Conservation (phyloP, 768 basidiomycete species). For the Leccinum ochraceum region DNA sequence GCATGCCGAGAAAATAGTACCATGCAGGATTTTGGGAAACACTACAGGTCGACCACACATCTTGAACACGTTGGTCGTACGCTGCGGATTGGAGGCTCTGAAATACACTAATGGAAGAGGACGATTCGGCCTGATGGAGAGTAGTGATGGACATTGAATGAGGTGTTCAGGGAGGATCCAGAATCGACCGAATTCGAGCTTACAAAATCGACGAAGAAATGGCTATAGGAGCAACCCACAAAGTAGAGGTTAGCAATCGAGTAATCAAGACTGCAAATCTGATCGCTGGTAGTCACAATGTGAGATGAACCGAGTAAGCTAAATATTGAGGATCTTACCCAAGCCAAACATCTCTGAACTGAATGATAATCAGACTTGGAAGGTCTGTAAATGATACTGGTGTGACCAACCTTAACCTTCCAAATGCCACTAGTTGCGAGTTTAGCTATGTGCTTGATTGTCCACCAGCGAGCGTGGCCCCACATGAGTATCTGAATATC, state of each 20-base stretch:
- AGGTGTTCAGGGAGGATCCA: background rate
- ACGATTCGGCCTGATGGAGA: background rate
- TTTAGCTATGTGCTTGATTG: constrained; percentile 59
- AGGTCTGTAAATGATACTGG: background rate
- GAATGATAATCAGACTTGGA: constrained; percentile 2
- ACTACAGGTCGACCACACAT: constrained; percentile 44
- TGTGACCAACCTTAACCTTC: constrained; percentile 63
- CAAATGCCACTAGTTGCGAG: constrained; percentile 70
- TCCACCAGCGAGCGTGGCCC: constrained; percentile 64
- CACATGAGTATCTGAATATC: constrained; percentile 47
- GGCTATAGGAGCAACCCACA: constrained; percentile 69
- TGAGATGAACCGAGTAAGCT: background rate
- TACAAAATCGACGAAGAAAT: constrained; percentile 5
- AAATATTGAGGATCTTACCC: constrained; percentile 47
- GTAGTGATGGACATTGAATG: background rate
- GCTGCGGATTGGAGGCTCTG: constrained; percentile 6
- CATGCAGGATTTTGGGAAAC: constrained; percentile 54
- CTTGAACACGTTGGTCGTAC: constrained; percentile 39
- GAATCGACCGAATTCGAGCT: background rate
- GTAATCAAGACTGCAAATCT: constrained; percentile 77
- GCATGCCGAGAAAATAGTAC: constrained; percentile 53
- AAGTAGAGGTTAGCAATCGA: constrained; percentile 70
- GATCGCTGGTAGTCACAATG: constrained; percentile 52
- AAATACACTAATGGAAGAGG: background rate
- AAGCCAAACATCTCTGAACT: constrained; percentile 90